These are phyloP conservation scores for Neophaeococcomyces aloes DNA, from an alignment of 2,329 filamentous ascomycete genomes.

Conservation along the genomic window DNA sequence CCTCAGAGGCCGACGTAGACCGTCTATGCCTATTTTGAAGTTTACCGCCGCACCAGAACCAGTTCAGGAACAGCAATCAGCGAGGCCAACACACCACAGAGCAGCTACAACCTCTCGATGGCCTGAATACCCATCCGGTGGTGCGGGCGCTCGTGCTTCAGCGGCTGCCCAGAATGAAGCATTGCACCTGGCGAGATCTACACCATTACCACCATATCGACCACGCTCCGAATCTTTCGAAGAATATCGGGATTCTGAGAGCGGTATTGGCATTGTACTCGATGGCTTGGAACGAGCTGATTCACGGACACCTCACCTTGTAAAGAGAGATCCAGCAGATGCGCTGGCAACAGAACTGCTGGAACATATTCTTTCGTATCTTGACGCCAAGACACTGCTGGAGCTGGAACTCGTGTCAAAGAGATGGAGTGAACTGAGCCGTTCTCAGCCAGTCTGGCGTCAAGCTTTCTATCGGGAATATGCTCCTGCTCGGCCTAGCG, in stretches of 20 bases:
- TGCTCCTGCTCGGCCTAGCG: slow-evolving; percentile 21
- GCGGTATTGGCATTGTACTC: slow-evolving; percentile 36
- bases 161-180: slow-evolving; percentile 41
- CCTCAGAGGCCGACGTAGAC: slow-evolving; percentile 13
- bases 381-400: slow-evolving; percentile 48
- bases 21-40: slow-evolving; percentile 19
- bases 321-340: slow-evolving; percentile 42
- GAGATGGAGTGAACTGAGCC: slow-evolving; percentile 46
- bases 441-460: slow-evolving; percentile 51
- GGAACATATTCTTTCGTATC: slow-evolving; percentile 48
- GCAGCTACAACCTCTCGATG: background rate
- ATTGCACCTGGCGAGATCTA: slow-evolving; percentile 21
- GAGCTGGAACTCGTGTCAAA: slow-evolving; percentile 47
- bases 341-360: slow-evolving; percentile 50
- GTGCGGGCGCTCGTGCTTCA: slow-evolving; percentile 37
- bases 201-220: slow-evolving; percentile 22
- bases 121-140: slow-evolving; percentile 30
- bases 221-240: slow-evolving; percentile 12
- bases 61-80: slow-evolving; percentile 1
- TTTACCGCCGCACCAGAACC: slow-evolving; percentile 9
- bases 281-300: slow-evolving; percentile 23
- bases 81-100: background rate
- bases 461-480: slow-evolving; percentile 50
- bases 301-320: slow-evolving; percentile 25
- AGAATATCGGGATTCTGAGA: slow-evolving; percentile 35